Conservation (phyloP, 2,329 filamentous ascomycete species). For the Zymoseptoria crescenta region DNA sequence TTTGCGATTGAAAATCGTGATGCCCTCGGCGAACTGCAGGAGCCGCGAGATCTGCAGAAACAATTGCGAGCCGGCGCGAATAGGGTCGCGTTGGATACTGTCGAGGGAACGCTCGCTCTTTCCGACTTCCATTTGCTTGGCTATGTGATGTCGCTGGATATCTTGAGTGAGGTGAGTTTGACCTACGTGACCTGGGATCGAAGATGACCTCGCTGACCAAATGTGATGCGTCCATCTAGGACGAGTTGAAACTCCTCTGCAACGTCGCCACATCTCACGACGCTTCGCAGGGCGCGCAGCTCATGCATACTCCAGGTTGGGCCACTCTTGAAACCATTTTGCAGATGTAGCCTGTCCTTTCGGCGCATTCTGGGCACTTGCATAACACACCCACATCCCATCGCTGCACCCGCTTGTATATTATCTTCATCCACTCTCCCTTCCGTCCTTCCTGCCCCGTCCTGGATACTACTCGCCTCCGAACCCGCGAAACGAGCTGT, state of each 20-base stretch:
- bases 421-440: conserved; percentile 2
- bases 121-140: conserved; percentile 94
- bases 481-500: not conserved
- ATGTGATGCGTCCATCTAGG: conserved; percentile 46
- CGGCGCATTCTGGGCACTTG: conserved; percentile 3
- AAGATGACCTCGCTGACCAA: not conserved
- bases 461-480: not conserved
- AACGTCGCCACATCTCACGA: conserved; percentile 76
- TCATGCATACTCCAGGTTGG: conserved; percentile 86
- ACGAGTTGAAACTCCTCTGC: conserved; percentile 80
- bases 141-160: conserved; percentile 71
- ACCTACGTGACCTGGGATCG: not conserved
- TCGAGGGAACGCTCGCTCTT: conserved; percentile 58
- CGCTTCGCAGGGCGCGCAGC: conserved; percentile 69
- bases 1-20: conserved; percentile 93
- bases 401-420: conserved; percentile 1
- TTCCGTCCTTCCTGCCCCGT: conserved; percentile 1
- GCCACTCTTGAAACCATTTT: conserved; percentile 90
- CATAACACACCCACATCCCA: not conserved
- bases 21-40: conserved; percentile 76
- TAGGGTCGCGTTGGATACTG: conserved; percentile 46
- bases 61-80: conserved; percentile 56
- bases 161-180: conserved; percentile 68
- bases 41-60: conserved; percentile 59
- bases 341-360: conserved; percentile 26